Percentiles rank a stretch among this genome's conserved stretches.
phyloP scores from a whole-genome alignment of 768 basidiomycete species.

The Clavulina sp. region DNA sequence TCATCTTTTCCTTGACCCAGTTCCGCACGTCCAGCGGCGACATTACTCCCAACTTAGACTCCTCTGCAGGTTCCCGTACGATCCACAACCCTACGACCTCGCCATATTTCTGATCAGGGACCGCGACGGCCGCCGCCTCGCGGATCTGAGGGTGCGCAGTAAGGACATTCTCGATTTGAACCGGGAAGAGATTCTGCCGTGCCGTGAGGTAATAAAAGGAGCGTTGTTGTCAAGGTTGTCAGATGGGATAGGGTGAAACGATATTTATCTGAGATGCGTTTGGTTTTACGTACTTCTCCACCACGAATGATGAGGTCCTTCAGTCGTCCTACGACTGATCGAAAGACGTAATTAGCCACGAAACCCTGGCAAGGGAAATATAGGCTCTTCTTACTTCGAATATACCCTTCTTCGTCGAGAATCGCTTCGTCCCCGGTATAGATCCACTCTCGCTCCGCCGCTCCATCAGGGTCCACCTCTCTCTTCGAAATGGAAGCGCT shows the following conservation, averaged over 20 bases:
- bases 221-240: not conserved
- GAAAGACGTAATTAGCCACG: not conserved
- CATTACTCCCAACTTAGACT: too few relatives aligned
- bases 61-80: slow-evolving; percentile 25
- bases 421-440: slow-evolving; percentile 66
- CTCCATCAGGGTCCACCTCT: slow-evolving; percentile 30
- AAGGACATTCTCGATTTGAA: slow-evolving; percentile 67
- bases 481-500: slow-evolving; percentile 40
- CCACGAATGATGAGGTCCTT: slow-evolving; percentile 76
- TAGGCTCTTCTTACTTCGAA: slow-evolving; percentile 36
- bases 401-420: slow-evolving; percentile 67
- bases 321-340: not conserved
- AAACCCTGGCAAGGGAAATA: not conserved
- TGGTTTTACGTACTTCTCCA: slow-evolving; percentile 38
- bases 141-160: slow-evolving; percentile 36
- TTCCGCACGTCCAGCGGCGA: slow-evolving; percentile 36
- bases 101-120: slow-evolving; percentile 49
- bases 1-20: slow-evolving; percentile 42
- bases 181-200: slow-evolving; percentile 64
- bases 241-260: not conserved
- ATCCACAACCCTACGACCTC: slow-evolving; percentile 76
- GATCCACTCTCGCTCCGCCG: slow-evolving; percentile 34
- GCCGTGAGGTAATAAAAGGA: not conserved
- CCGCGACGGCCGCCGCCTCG: slow-evolving; percentile 58
- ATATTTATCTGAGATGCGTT: not conserved